These are phyloP conservation scores for Penicillium fuscoglaucum DNA, from an alignment of 2,329 filamentous ascomycete species.

Conservation along the genomic window DNA sequence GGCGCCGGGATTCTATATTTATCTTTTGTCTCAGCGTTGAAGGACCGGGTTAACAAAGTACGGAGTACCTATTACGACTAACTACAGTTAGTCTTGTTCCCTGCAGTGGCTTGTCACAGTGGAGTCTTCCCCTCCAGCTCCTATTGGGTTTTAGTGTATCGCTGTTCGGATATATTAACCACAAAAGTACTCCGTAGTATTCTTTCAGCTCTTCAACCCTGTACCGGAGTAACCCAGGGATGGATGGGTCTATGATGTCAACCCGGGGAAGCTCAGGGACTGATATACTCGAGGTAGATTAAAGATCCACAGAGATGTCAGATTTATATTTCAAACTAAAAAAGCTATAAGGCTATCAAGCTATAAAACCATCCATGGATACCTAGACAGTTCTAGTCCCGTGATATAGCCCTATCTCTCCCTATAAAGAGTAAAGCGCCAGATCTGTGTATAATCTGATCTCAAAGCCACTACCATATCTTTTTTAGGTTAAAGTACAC, in stretches of 20 bases:
- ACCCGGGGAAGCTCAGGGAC: slow-evolving; percentile 1
- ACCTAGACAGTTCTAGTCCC: background rate
- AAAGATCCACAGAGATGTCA: background rate
- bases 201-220: background rate
- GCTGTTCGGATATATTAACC: background rate
- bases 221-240: background rate
- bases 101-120: slow-evolving; percentile 12
- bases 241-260: slow-evolving; percentile 9
- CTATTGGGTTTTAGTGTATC: background rate
- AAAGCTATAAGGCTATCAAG: background rate
- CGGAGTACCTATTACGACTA: background rate
- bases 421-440: background rate
- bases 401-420: background rate
- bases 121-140: background rate
- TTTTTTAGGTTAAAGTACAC: background rate
- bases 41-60: background rate
- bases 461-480: background rate
- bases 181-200: background rate
- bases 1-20: slow-evolving; percentile 11
- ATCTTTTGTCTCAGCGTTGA: background rate
- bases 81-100: background rate
- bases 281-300: background rate
- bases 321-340: background rate
- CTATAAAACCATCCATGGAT: no score
- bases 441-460: background rate